Conservation (phyloP, 176 grass and related monocot genomes). For the Ensete ventricosum region DNA sequence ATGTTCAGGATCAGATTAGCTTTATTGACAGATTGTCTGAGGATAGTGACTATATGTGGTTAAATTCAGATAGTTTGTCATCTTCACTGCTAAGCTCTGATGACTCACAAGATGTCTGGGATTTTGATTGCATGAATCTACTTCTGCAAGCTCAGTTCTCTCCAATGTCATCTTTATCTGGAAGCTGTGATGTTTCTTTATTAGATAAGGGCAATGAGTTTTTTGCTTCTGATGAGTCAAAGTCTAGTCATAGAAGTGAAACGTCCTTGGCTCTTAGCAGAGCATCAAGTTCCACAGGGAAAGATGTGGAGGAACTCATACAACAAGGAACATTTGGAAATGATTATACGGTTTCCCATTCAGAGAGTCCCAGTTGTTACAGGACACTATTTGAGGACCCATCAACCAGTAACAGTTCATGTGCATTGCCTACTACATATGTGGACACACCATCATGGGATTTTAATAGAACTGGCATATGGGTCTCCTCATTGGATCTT, state of each 20-base stretch:
- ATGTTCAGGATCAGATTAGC: neutral
- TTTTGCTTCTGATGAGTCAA: conserved; percentile 2
- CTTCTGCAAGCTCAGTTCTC: conserved; percentile 18
- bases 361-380: conserved; percentile 20
- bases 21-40: neutral
- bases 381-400: conserved; percentile 19
- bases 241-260: neutral
- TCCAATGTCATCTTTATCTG: conserved; percentile 13
- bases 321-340: conserved; percentile 15
- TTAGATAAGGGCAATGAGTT: conserved; percentile 2
- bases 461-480: conserved; percentile 38
- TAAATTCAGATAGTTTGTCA: conserved; percentile 13
- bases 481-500: conserved; percentile 46
- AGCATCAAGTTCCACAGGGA: neutral
- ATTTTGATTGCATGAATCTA: conserved; percentile 2
- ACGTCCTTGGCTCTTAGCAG: neutral
- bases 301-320: conserved; percentile 7
- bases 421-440: conserved; percentile 12
- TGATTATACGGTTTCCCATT: conserved; percentile 7
- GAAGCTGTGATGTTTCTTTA: neutral
- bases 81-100: conserved; percentile 12
- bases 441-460: conserved; percentile 23
- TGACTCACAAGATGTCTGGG: conserved; percentile 5
- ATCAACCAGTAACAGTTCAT: conserved; percentile 23
- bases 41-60: neutral